Base-by-base conservation (phyloP, 208 protist genomes). In the Herpetomonas muscarum region DNA sequence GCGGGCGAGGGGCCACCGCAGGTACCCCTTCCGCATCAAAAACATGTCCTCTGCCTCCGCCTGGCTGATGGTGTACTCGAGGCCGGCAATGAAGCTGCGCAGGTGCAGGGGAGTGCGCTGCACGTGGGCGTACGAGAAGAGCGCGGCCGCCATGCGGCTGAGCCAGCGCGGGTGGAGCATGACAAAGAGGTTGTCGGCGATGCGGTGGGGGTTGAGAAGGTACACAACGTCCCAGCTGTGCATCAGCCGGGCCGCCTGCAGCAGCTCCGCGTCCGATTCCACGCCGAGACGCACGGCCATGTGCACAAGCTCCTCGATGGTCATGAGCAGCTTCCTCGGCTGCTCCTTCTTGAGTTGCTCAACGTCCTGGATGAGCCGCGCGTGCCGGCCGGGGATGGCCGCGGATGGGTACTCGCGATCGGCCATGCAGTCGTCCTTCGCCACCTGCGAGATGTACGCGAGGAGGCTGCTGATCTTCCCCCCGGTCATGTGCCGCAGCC, bases 141-240 rank as follows among this genome's bases (percentile, higher is more conserved):
- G 71, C 10, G 76, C 52, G 34, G 79, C 77, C 1, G 87, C 48
- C 71, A 96, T 82, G 61, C 82, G 85, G 41, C 76, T 75, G 28
- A 96, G 75, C 85, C 86, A 96, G 32, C 66, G 61, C 25, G 90
- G 74, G 42, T 85, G 85, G 21, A 93, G 71, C 48, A 96, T 74
- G 24, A 93, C 55, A 55, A 81, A 83, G 1, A 58, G 30, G 62
- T 93, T 91, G 31, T 80, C 79, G 51, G 79, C 71, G 26, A 95
- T 63, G 30, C 72, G 72, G 53, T 79, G 48, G 24, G 55, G 68
- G 52, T 90, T 79, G 62, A 91, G 76, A 26, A 92, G 50, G 65
- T 90, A 95, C 34, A 95, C 74, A n/a, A 88, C 65, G 51, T 95
- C 79, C 83, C 84, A 93, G 56, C 67, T 81, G 62, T 95, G 85